Evolutionary conservation across 169 alveolate species (phyloP), one percentile per base, ranked within the genome.

Genomic region (Ichthyophthirius multifiliis): DNA sequence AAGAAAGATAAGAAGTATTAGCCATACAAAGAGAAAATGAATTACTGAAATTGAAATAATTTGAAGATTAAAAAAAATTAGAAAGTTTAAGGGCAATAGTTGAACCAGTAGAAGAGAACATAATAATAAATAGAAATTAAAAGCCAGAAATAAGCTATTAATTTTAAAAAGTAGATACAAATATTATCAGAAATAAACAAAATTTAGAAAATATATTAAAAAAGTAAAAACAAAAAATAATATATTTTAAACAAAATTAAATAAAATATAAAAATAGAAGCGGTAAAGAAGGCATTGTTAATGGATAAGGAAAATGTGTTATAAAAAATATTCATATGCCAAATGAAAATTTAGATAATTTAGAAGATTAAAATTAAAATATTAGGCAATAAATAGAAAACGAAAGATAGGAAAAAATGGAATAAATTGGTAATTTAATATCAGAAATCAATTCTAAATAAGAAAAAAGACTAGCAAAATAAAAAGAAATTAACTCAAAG

Each of bases 41-140:
- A 5, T 18, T 23, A 37, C 27, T 67, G 31, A 67, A 67, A 67
- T 34, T 67, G 27, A 67, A 67, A 37, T 30, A 67, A 4, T 35
- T 67, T 1, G 77, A 67, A 5, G 77, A 67, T 67, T 34, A 41
- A 67, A 67, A 67, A 67, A 67, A 67, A 39, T 37, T 67, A 37
- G 16, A 41, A 12, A 62, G 41, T 37, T 67, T 67, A 67, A 23
- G 43, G 6, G 46, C 55, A 9, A 37, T 67, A 67, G 46, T 41
- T 39, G 77, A 67, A 12, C 77, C 77, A 0, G 77, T 67, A 18
- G 43, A 67, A 67, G 77, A 67, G 41, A 67, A 35, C 15, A 41
- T 67, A 34, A 35, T 39, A 18, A 37, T 67, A 67, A 18, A 13
- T 34, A 67, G 41, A 39, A 41, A 67, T 39, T 18, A 34, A 23